These are phyloP conservation scores for Debaryomycetaceae sp. DNA, from an alignment of 1,139 yeast species.

Conservation along the genomic window DNA sequence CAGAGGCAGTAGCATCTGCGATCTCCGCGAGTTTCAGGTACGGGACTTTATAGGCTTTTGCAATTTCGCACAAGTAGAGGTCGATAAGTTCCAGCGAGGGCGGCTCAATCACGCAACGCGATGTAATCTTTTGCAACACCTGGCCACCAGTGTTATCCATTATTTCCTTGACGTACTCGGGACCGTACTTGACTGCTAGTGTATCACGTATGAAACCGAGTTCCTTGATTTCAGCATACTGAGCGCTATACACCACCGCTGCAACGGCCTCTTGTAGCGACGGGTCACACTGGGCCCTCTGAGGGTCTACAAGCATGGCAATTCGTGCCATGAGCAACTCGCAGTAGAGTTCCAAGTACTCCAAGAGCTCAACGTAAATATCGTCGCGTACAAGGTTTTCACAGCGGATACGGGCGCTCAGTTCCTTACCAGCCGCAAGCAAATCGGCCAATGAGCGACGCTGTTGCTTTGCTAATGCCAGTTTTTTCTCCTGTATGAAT, in stretches of 20 bases:
- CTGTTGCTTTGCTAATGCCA: constrained; percentile 73
- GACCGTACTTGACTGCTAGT: constrained; percentile 53
- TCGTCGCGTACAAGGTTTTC: constrained; percentile 84
- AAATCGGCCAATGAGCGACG: constrained; percentile 69
- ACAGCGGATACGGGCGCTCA: constrained; percentile 75
- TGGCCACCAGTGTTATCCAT: constrained; percentile 40
- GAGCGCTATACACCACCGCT: constrained; percentile 59
- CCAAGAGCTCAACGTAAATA: constrained; percentile 70
- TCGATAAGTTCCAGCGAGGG: constrained; percentile 59
- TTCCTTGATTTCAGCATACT: constrained; percentile 71
- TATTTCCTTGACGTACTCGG: constrained; percentile 49
- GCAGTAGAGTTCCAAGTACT: constrained; percentile 72
- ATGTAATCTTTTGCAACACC: constrained; percentile 57
- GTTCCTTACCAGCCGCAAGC: constrained; percentile 60
- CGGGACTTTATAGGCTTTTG: constrained; percentile 68
- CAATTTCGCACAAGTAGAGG: constrained; percentile 69
- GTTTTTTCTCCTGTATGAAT: constrained; percentile 71
- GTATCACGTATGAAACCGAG: constrained; percentile 50
- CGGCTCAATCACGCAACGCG: constrained; percentile 55
- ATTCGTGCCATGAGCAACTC: constrained; percentile 74
- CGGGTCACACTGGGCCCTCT: constrained; percentile 38
- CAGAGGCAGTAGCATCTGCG: not conserved
- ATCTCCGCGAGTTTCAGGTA: constrained; percentile 29
- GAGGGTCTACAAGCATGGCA: constrained; percentile 37
- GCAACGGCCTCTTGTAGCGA: constrained; percentile 67